Evolutionary conservation across 768 basidiomycete species (phyloP).

Genomic region (Sistotremastrum suecicum): DNA sequence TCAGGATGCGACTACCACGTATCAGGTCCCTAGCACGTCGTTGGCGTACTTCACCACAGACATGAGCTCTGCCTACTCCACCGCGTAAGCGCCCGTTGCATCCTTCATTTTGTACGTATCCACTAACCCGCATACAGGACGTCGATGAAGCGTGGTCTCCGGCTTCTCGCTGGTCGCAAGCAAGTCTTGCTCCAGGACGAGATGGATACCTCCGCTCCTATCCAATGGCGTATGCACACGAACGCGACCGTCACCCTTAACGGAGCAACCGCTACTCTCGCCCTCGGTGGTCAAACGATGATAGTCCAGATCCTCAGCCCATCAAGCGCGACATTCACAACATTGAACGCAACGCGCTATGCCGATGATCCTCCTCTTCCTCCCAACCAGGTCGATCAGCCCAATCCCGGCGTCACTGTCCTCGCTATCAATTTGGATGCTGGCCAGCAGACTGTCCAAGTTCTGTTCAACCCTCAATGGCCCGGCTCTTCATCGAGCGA

Average conservation of each 20-base stretch:
- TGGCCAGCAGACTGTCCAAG: slow-evolving; percentile 65
- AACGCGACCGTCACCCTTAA: slow-evolving; percentile 62
- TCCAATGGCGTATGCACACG: slow-evolving; percentile 93
- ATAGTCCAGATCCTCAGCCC: slow-evolving; percentile 51
- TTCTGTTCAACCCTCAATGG: slow-evolving; percentile 95
- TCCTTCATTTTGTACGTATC: background rate
- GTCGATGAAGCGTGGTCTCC: slow-evolving; percentile 73
- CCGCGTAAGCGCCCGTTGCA: slow-evolving; percentile 35
- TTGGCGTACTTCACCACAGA: slow-evolving; percentile 76
- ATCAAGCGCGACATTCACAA: slow-evolving; percentile 48
- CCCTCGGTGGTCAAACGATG: slow-evolving; percentile 55
- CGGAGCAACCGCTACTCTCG: slow-evolving; percentile 61
- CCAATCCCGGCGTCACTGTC: slow-evolving; percentile 69
- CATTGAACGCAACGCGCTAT: slow-evolving; percentile 39
- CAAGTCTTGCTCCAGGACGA: slow-evolving; percentile 95
- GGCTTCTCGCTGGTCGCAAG: slow-evolving; percentile 64
- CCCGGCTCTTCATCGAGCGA: slow-evolving; percentile 40
- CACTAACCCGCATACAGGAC: slow-evolving; percentile 25
- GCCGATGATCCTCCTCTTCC: slow-evolving; percentile 50
- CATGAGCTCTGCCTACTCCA: slow-evolving; percentile 61
- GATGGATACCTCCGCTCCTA: slow-evolving; percentile 37
- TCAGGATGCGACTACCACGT: slow-evolving; percentile 80
- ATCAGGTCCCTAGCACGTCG: slow-evolving; percentile 44
- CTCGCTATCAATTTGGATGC: slow-evolving; percentile 55
- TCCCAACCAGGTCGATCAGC: slow-evolving; percentile 43